These are phyloP conservation scores for Fomitopsis betulina DNA, from an alignment of 1,284 basidiomycete genomes.

Conservation along the genomic window DNA sequence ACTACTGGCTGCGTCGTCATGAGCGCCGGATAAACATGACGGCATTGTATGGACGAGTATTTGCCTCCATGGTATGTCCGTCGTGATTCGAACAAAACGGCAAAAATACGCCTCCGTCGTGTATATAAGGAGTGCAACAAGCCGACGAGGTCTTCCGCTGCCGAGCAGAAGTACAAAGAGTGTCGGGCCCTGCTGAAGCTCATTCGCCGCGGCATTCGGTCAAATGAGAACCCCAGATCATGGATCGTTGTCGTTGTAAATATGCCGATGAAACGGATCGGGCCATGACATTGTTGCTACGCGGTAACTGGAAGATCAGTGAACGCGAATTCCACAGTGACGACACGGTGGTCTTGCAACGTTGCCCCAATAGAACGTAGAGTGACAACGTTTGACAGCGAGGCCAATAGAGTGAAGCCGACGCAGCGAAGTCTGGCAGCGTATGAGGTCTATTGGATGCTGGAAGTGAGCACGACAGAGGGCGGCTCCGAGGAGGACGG, in stretches of 20 bases:
- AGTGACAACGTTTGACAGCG: background rate
- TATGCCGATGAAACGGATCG: background rate
- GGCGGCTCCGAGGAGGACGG: background rate
- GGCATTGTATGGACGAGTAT: background rate
- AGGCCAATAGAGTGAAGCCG: too few species aligned
- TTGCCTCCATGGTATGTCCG: background rate
- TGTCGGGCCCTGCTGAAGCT: background rate
- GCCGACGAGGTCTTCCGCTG: background rate
- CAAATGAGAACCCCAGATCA: background rate
- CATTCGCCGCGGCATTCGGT: background rate
- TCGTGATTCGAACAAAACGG: background rate
- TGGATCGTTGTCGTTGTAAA: background rate
- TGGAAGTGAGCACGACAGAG: background rate
- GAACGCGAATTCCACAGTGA: background rate
- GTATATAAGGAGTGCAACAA: background rate
- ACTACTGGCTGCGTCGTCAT: constrained; percentile 1
- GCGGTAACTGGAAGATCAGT: background rate
- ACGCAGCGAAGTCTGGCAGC: background rate
- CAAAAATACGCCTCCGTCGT: background rate
- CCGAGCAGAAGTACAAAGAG: background rate
- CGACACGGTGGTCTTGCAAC: background rate
- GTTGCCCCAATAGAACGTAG: too few species aligned
- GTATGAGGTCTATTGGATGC: background rate
- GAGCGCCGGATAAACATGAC: background rate
- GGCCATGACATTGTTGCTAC: background rate